A percentile compares a stretch with the other conserved stretches of the same genome.
Conservation (phyloP, 2,329 filamentous ascomycete genomes). For the Biscogniauxia sp. region DNA sequence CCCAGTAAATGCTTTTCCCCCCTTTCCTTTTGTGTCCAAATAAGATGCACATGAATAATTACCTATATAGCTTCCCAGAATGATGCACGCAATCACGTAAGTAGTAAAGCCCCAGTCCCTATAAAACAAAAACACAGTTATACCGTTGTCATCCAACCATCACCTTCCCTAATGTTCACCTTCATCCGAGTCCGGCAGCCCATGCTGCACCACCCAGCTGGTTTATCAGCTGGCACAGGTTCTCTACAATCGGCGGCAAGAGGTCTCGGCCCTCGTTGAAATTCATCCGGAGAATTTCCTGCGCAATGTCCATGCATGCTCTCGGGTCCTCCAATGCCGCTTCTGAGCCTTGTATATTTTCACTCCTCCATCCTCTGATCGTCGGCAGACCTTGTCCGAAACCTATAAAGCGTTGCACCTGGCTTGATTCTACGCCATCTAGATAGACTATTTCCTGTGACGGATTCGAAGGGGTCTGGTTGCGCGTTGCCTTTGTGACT, state of each 20-base stretch:
- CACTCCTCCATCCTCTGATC: conserved; percentile 38
- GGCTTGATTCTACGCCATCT: conserved; percentile 53
- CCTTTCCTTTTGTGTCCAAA: not conserved
- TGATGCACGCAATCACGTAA: not conserved
- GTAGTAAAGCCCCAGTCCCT: not conserved
- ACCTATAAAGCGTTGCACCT: conserved; percentile 55
- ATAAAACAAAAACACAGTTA: not conserved
- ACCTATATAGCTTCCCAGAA: not conserved
- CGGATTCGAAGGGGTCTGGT: conserved; percentile 27
- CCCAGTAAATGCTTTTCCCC: not conserved
- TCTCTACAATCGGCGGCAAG: conserved; percentile 63
- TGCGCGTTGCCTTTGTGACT: conserved; percentile 44
- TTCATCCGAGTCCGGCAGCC: conserved; percentile 31
- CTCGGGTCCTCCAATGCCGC: conserved; percentile 54
- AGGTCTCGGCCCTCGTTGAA: conserved; percentile 42
- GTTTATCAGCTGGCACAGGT: conserved; percentile 61
- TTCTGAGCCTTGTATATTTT: conserved; percentile 30
- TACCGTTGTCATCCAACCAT: not conserved
- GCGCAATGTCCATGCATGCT: conserved; percentile 56
- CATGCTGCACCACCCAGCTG: conserved; percentile 54
- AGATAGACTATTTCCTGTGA: conserved; percentile 49
- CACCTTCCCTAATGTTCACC: not conserved
- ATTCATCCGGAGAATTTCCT: conserved; percentile 55
- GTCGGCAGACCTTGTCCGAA: conserved; percentile 54
- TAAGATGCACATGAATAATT: not conserved